Base-by-base conservation (phyloP, 345 rosid genomes). In the Cardamine chenopodiifolia region DNA sequence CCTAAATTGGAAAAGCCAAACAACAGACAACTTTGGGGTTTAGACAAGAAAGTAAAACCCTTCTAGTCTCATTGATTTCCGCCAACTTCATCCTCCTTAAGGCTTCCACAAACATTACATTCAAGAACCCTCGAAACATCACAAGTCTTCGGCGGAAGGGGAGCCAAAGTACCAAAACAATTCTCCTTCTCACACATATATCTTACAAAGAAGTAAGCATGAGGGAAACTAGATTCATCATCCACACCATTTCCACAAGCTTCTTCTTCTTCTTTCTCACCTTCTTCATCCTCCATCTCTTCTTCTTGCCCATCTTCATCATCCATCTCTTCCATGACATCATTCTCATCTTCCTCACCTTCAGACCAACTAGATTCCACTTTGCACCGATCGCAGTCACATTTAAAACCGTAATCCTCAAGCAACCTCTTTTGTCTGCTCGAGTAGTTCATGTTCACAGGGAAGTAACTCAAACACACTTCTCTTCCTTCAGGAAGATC, bases 311-410 rank as follows among this genome's bases (percentile, higher is more conserved):
- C 90, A 37, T 84, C 90, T 79, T 78, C 82, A 2, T 49, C 79
- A 6, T 54, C 80, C 28, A 55, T 82, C 32, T 66, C 74, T 25
- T 76, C 73, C 45, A 72, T 79, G 2, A 14, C 80, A 1, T 69
- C 80, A 32, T 84, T 89, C 15, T 79, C 84, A 23, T 75, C 85
- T 5, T 81, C 81, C 72, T 87, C 96, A 0, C 80, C 64, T 39
- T 93, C 97, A 0, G 93, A 91, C 98, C 98, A 94, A 72, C 77
- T 86, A 34, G 89, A 87, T 70, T 94, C 98, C 0, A 94, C 96
- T 74, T 90, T 91, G 69, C 97, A 91, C 42, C 97, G 88, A 26
- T 91, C 97, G 45, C 98, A 91, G 11, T 85, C 85, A 25, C 97
- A 94, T 31, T 26, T 47, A 18, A 94, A 94, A 17, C 96, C 95